Conservation (phyloP, 805 yeast genomes). For the Saturnispora saitoi region DNA sequence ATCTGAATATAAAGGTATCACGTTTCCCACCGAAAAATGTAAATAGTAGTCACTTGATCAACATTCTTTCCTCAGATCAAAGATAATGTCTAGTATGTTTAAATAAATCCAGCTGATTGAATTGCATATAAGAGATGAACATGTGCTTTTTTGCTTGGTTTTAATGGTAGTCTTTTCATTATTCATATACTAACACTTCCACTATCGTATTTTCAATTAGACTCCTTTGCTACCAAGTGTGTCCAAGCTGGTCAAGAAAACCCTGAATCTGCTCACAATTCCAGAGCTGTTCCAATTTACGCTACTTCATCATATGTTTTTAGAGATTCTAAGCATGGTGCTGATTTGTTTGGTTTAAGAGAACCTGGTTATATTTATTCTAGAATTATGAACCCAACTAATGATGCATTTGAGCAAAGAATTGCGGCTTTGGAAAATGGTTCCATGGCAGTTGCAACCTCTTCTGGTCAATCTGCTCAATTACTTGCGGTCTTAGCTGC, state of each 20-base stretch:
- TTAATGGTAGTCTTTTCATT: not conserved
- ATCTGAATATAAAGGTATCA: not conserved
- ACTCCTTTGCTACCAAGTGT: conserved; percentile 34
- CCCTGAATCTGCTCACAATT: conserved; percentile 45
- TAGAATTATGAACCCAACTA: conserved; percentile 88
- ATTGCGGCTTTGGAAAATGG: conserved; percentile 92
- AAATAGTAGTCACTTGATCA: not conserved
- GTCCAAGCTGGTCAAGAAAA: conserved; percentile 92
- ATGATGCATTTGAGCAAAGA: conserved; percentile 83
- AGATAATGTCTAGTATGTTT: conserved; percentile 3
- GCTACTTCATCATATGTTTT: conserved; percentile 88
- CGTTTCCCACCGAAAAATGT: not conserved
- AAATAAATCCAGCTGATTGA: not conserved
- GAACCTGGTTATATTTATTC: conserved; percentile 83
- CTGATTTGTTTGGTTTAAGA: conserved; percentile 78
- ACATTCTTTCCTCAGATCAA: not conserved
- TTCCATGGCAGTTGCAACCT: conserved; percentile 76
- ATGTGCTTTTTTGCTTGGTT: not conserved
- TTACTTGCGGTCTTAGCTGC: conserved; percentile 73
- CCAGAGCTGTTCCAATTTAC: conserved; percentile 91
- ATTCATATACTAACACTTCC: not conserved
- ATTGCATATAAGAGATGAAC: too few species aligned
- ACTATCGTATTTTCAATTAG: not conserved
- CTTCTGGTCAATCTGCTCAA: conserved; percentile 98
- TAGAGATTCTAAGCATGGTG: conserved; percentile 84